Evolutionary conservation across 306 rosid genomes (phyloP), one percentile per base, ranked within the genome.

Genomic region (Medicago ruthenica): DNA sequence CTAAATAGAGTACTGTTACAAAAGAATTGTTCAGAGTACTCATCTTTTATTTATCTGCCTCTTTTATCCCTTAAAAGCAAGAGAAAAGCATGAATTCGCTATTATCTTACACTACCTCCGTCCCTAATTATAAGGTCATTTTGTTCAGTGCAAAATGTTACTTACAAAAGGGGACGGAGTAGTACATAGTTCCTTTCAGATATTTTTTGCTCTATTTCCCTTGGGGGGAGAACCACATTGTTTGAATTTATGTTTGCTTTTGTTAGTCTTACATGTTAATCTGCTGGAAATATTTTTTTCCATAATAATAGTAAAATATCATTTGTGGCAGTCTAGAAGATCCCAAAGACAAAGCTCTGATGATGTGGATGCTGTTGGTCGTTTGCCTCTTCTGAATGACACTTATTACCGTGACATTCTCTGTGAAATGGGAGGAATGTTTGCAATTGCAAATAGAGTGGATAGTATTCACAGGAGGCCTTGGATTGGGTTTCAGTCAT

Each of bases 401-500:
- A 84, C 93, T 34, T 82, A 84, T 84, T 90, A 85, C 73, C 87
- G 82, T 58, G 86, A 92, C 76, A 79, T 87, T 82, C 93, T 95
- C 22, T 92, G 99, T 82, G 97, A 95, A 87, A 87, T 90, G 82
- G 97, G 96, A 71, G 99, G 99, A 83, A 86, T 95, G 93, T 95
- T 90, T 74, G 89, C 99, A 72, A 90, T 90, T 84, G 97, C 97
- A 74, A 89, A 92, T 71, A 89, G 65, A 83, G 91, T 95, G 71
- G 97, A 95, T 81, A 80, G 70, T 81, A 74, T 95, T 84, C 99
- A 95, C 78, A 76, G 81, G 82, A 86, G 97, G 83, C 97, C 98
- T 76, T 95, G 99, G 99, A 90, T 95, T 79, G 99, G 99, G 82
- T 95, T 95, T 80, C 97, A 92, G 71, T 92, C 99, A 80, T 95